These are phyloP conservation scores for Cryptosporidium ubiquitum DNA, from an alignment of 169 alveolate genomes.

Conservation along the genomic window DNA sequence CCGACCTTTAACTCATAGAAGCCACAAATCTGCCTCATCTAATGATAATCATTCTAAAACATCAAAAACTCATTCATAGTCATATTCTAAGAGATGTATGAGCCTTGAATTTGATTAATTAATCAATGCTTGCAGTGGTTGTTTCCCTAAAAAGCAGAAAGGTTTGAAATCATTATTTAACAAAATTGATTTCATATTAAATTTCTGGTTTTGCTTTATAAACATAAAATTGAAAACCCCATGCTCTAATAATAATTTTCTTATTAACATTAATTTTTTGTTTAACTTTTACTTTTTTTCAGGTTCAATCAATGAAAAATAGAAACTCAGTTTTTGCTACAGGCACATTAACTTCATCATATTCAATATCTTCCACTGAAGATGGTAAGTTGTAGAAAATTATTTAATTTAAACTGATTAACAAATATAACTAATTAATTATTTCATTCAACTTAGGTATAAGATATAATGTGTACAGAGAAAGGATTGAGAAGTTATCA, in stretches of 20 bases:
- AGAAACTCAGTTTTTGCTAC: conserved; percentile 46
- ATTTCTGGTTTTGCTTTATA: conserved; percentile 11
- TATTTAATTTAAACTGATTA: not conserved
- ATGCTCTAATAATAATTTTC: not conserved
- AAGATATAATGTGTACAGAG: conserved; percentile 63
- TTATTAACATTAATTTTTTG: not conserved
- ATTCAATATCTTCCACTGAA: conserved; percentile 12
- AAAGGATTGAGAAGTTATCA: conserved; percentile 49
- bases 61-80: not conserved
- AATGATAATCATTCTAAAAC: not conserved
- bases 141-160: not conserved
- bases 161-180: not conserved
- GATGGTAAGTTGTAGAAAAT: conserved; percentile 44
- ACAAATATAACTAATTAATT: not conserved
- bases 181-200: not conserved
- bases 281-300: conserved; percentile 17
- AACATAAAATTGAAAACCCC: no score
- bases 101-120: not conserved
- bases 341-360: not conserved
- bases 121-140: not conserved
- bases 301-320: conserved; percentile 60
- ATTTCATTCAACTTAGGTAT: conserved; percentile 9
- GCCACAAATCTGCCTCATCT: conserved; percentile 4
- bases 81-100: not conserved
- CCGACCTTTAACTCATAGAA: conserved; percentile 20